Conservation (phyloP, 2,329 filamentous ascomycete species). For the Colletotrichum simmondsii region DNA sequence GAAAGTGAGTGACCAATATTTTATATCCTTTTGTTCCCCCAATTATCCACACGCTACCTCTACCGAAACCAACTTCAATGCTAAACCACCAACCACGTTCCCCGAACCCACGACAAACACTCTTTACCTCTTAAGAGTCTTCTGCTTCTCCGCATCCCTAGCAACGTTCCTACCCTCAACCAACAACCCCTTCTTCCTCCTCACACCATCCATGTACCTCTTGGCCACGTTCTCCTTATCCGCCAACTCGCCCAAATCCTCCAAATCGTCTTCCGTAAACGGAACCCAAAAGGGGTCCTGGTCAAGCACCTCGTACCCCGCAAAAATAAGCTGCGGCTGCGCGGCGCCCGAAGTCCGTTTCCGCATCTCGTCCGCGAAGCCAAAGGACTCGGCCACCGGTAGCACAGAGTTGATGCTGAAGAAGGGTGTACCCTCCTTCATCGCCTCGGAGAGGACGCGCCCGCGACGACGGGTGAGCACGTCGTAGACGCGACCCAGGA, state of each 20-base stretch:
- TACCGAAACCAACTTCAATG: background rate
- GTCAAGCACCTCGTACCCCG: slow-evolving; percentile 91
- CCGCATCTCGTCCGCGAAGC: slow-evolving; percentile 95
- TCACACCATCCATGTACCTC: slow-evolving; percentile 91
- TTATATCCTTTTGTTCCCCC: too few species aligned
- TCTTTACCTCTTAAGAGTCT: slow-evolving; percentile 67
- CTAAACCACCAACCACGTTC: background rate
- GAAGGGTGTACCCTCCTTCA: slow-evolving; percentile 96
- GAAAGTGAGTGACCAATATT: too few species aligned
- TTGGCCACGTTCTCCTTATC: slow-evolving; percentile 97
- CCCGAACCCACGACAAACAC: slow-evolving; percentile 40
- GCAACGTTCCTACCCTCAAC: slow-evolving; percentile 82
- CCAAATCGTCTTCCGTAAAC: slow-evolving; percentile 93
- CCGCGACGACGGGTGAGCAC: slow-evolving; percentile 96
- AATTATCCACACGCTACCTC: background rate
- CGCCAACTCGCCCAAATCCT: slow-evolving; percentile 93
- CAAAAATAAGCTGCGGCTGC: slow-evolving; percentile 91
- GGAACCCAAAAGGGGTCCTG: slow-evolving; percentile 99
- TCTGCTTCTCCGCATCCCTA: slow-evolving; percentile 92
- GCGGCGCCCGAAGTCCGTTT: slow-evolving; percentile 93
- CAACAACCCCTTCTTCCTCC: slow-evolving; percentile 87
- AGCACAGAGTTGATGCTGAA: slow-evolving; percentile 92
- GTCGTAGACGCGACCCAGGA: slow-evolving; percentile 93
- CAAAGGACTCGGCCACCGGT: slow-evolving; percentile 94
- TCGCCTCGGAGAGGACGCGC: slow-evolving; percentile 86